Conservation (phyloP, 345 rosid genomes). For the Bretschneidera sinensis region DNA sequence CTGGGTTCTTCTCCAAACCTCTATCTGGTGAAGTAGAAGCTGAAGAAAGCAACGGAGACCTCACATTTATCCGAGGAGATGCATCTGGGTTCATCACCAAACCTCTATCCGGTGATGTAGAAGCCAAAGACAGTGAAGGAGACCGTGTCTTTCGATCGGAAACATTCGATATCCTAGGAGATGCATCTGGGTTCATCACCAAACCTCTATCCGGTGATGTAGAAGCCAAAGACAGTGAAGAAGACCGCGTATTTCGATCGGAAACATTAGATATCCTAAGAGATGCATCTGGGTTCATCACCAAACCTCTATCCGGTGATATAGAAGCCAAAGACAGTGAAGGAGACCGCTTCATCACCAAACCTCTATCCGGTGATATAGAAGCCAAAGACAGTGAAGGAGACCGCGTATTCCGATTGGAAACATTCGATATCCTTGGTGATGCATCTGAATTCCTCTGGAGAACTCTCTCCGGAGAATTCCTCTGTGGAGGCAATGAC, state of each 20-base stretch:
- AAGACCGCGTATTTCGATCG: constrained; percentile 34
- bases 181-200: constrained; percentile 15
- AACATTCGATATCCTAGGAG: constrained; percentile 24
- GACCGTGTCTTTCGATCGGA: constrained; percentile 34
- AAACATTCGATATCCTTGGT: constrained; percentile 16
- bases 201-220: constrained; percentile 45
- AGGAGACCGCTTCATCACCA: constrained; percentile 36
- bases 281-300: constrained; percentile 16
- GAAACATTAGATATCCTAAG: constrained; percentile 24
- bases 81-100: constrained; percentile 16
- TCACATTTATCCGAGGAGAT: constrained; percentile 24
- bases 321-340: constrained; percentile 30
- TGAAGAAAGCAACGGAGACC: constrained; percentile 34
- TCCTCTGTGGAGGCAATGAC: constrained; percentile 18
- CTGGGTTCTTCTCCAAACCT: constrained; percentile 29
- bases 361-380: constrained; percentile 28
- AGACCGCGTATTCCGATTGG: constrained; percentile 27
- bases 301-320: constrained; percentile 28
- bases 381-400: constrained; percentile 34
- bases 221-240: constrained; percentile 37
- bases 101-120: constrained; percentile 47
- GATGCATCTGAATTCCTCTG: constrained; percentile 20
- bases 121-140: constrained; percentile 35
- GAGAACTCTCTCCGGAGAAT: constrained; percentile 19
- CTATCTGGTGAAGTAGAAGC: constrained; percentile 38